Base-by-base conservation (phyloP, 2,329 filamentous ascomycete genomes). In the Blastomyces parvus region DNA sequence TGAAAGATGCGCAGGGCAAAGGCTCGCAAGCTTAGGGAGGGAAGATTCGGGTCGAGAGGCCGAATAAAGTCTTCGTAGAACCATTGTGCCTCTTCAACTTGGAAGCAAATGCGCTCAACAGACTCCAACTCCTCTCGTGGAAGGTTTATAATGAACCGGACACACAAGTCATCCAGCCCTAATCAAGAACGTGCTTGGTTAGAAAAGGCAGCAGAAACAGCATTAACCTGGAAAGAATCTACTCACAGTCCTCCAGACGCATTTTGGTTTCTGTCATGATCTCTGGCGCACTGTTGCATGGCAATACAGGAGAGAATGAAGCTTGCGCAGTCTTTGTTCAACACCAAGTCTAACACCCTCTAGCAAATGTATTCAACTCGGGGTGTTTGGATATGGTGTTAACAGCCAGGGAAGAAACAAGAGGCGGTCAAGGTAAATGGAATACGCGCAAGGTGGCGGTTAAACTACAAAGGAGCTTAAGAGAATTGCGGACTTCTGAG, bases 11-110 rank as follows among this genome's bases (percentile, higher is more conserved):
- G 86, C 64, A 96, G 82, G 70, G 90, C 93, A 77, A 99, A 99
- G 60, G 83, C 86, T 68, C 90, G 87, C 42, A 99, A 83, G 56
- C 87, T 86, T 82, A 97, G 88, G 62, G 89, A 91, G 4, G 94
- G 94, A 13, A 99, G 83, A 48, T 83, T 83, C 61, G 91, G 88
- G 76, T 97, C 89, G 67, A 94, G 82, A 48, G 93, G 92, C 58
- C 94, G 90, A 74, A 99, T 91, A 74, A 99, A 99, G 78, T 99
- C 94, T 81, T 99, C 94, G 84, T 99, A 99, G 78, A 96, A 99
- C 94, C 94, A 99, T 86, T 99, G 95, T 70, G 94, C 94, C 78
- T 99, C 95, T 78, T 99, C 94, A 70, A 99, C 89, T 78, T 97
- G 92, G 76, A 99, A 99, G 79, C 93, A 97, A 78, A 99, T 94